Base-by-base conservation (phyloP, 345 rosid species). In the Pugionium dolabratum region DNA sequence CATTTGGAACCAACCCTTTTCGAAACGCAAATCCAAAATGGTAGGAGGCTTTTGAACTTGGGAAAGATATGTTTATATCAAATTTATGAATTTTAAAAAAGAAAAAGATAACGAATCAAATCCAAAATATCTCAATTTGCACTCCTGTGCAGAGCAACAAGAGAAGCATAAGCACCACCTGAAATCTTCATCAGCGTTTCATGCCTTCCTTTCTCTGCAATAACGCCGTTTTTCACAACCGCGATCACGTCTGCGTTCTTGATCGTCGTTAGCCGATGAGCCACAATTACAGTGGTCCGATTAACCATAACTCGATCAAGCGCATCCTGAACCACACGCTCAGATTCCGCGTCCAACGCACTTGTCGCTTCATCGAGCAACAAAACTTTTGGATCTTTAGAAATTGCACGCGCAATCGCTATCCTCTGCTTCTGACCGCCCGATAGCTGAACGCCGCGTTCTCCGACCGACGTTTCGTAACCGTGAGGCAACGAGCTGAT, bases 361-460 rank as follows among this genome's bases (percentile, higher is more conserved):
- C 95, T 88, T 0, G 95, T 74, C 0, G 95, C 95, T 69, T 88
- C 89, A 9, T 88, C 91, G 0, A 84, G 86, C 66, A 88, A 65
- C 10, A 88, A 80, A 10, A 85, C 81, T 76, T 75, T 82, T 0
- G 91, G 95, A 55, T 85, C 71, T 80, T 88, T 88, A 32, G 84
- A 42, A 6, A 88, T 82, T 0, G 71, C 78, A 0, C 76, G 70
- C 2, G 71, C 81, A 25, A 68, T 48, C 58, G 98, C 96, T 11
- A 92, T 80, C 72, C 98, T 82, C 73, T 92, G 98, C 44, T 92
- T 89, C 64, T 92, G 95, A 44, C 98, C 95, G 0, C 96, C 98
- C 0, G 95, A 92, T 53, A 92, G 69, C 55, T 66, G 72, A 55
- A 67, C 73, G 7, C 76, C 76, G 11, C 76, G 73, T 62, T 72